phyloP scores from a whole-genome alignment of 108 stramenopile genomes.

The Stephanodiscus minutulus region DNA sequence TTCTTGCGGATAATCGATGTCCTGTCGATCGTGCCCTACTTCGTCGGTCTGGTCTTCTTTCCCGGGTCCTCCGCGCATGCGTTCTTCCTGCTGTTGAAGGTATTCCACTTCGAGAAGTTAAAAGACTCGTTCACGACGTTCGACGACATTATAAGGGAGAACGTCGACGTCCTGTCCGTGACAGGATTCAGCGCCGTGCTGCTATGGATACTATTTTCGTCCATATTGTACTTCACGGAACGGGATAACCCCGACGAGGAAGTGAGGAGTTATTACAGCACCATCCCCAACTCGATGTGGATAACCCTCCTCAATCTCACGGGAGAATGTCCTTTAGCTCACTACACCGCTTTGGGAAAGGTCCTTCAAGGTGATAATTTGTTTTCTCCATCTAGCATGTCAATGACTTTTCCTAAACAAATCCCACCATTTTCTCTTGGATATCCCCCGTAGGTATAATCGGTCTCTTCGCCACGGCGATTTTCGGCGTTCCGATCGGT shows the following conservation, averaged over 20 bases:
- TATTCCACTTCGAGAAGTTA: conserved; percentile 86
- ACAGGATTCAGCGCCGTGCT: conserved; percentile 86
- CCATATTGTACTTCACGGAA: conserved; percentile 82
- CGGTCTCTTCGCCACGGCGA: conserved; percentile 82
- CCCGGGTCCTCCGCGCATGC: conserved; percentile 16
- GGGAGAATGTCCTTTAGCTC: conserved; percentile 85
- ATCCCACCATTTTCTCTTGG: neutral
- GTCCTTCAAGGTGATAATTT: conserved; percentile 55
- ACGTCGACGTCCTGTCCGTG: conserved; percentile 80
- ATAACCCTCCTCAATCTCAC: conserved; percentile 87
- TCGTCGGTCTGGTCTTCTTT: conserved; percentile 50
- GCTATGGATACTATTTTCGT: conserved; percentile 83
- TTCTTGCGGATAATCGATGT: conserved; percentile 82
- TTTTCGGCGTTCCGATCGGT: conserved; percentile 84
- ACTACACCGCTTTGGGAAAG: conserved; percentile 79
- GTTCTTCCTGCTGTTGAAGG: conserved; percentile 70
- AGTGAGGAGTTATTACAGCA: conserved; percentile 71
- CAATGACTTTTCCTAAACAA: neutral
- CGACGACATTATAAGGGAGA: conserved; percentile 71
- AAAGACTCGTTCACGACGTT: conserved; percentile 81
- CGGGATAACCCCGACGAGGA: conserved; percentile 81
- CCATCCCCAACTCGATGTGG: conserved; percentile 92
- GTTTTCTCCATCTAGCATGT: neutral
- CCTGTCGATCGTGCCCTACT: conserved; percentile 76
- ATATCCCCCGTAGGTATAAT: conserved; percentile 37